phyloP scores from a whole-genome alignment of 257 asterid species.

The Ocimum tenuiflorum region DNA sequence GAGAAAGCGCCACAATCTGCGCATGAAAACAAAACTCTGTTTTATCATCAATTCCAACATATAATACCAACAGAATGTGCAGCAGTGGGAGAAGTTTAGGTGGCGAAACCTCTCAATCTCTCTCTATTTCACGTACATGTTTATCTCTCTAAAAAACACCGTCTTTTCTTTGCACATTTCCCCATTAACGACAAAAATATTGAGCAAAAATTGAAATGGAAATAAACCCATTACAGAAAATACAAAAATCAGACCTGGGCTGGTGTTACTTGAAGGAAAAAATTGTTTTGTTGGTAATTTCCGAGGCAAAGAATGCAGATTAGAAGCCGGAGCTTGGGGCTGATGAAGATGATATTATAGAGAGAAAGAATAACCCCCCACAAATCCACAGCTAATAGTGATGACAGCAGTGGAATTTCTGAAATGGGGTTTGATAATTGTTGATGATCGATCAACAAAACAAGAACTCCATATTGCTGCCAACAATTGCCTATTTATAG shows the following conservation, averaged over 20 bases:
- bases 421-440: conserved; percentile 25
- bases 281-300: conserved; percentile 26
- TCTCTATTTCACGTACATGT: conserved; percentile 7
- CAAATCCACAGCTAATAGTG: conserved; percentile 21
- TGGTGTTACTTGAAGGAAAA: conserved; percentile 23
- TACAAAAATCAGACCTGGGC: conserved; percentile 61
- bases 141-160: conserved; percentile 7
- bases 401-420: conserved; percentile 28
- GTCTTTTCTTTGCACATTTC: conserved; percentile 5
- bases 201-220: conserved; percentile 29
- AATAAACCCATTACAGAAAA: conserved; percentile 34
- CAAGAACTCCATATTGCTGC: not conserved
- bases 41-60: conserved; percentile 40
- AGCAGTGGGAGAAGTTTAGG: conserved; percentile 5
- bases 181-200: conserved; percentile 22
- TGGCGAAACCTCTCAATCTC: conserved; percentile 1
- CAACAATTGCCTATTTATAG: conserved; percentile 12
- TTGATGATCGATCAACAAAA: conserved; percentile 12
- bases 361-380: conserved; percentile 22
- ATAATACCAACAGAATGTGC: conserved; percentile 27
- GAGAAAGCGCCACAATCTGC: conserved; percentile 44
- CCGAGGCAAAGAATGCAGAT: conserved; percentile 32
- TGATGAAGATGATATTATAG: not conserved
- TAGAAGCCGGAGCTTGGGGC: not conserved
- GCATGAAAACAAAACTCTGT: conserved; percentile 40